phyloP scores from a whole-genome alignment of 495 filamentous ascomycete species.

The Corynascus novoguineensis region DNA sequence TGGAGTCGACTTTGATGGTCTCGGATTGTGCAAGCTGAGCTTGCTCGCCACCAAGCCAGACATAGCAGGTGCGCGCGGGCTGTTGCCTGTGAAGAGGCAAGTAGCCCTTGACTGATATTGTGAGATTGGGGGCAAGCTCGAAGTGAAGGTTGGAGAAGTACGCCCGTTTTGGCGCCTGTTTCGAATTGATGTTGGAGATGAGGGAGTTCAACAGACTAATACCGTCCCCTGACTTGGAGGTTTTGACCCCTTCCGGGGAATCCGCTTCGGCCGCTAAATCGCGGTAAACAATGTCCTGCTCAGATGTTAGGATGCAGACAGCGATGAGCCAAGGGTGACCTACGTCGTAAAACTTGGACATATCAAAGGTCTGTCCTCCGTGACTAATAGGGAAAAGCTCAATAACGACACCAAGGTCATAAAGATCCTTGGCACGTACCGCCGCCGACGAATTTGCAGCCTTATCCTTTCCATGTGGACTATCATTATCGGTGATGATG shows the following conservation, averaged over 20 bases:
- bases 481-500: slow-evolving; percentile 91
- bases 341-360: slow-evolving; percentile 89
- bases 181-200: slow-evolving; percentile 84
- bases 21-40: slow-evolving; percentile 70
- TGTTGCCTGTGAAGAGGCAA: slow-evolving; percentile 78
- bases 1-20: slow-evolving; percentile 67
- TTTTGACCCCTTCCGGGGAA: slow-evolving; percentile 33
- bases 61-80: slow-evolving; percentile 71
- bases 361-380: slow-evolving; percentile 69
- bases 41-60: slow-evolving; percentile 79
- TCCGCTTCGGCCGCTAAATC: slow-evolving; percentile 59
- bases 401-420: slow-evolving; percentile 88
- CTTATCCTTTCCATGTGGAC: slow-evolving; percentile 72
- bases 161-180: slow-evolving; percentile 78
- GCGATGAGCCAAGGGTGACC: slow-evolving; percentile 8
- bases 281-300: slow-evolving; percentile 74
- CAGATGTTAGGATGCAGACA: slow-evolving; percentile 18
- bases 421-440: slow-evolving; percentile 87
- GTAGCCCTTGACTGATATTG: slow-evolving; percentile 89
- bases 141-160: slow-evolving; percentile 79
- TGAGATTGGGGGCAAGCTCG: slow-evolving; percentile 78
- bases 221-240: slow-evolving; percentile 60
- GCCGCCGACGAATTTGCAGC: slow-evolving; percentile 65
- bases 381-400: slow-evolving; percentile 89
- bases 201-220: slow-evolving; percentile 76